Evolutionary conservation across 495 filamentous ascomycete genomes (phyloP).

Genomic region (Aspergillus egyptiacus): DNA sequence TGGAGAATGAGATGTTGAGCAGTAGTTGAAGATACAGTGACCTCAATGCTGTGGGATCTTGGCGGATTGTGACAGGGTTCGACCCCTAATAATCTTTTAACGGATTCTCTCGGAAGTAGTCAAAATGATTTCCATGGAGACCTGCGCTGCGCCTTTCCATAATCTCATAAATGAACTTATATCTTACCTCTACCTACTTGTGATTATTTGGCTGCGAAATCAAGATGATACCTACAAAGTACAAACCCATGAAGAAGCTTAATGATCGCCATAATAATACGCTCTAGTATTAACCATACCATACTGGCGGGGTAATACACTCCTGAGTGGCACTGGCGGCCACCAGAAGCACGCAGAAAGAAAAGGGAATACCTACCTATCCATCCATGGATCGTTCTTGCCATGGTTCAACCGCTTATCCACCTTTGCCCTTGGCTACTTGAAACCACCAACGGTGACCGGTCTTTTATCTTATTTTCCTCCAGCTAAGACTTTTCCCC

Average conservation of each 20-base stretch:
- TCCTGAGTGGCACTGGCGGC: neutral
- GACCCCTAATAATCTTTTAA: too few species aligned
- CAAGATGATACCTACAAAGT: too few species aligned
- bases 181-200: too few species aligned
- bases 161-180: too few species aligned
- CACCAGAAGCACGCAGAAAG: slow-evolving; percentile 1
- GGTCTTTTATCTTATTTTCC: neutral
- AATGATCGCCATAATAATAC: neutral
- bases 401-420: neutral
- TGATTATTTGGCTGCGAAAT: too few species aligned
- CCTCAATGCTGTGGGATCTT: too few species aligned
- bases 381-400: neutral
- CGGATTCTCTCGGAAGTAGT: too few species aligned
- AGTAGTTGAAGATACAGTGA: too few species aligned
- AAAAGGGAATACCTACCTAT: neutral
- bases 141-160: too few species aligned
- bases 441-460: neutral
- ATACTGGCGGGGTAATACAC: neutral
- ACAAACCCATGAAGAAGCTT: slow-evolving; percentile 3
- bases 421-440: slow-evolving; percentile 1
- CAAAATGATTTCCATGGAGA: too few species aligned
- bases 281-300: slow-evolving; percentile 6
- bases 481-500: neutral
- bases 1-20: too few species aligned
- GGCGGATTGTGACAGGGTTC: too few species aligned